Conservation (phyloP, 495 filamentous ascomycete genomes). For the Haplographium delicatum region DNA sequence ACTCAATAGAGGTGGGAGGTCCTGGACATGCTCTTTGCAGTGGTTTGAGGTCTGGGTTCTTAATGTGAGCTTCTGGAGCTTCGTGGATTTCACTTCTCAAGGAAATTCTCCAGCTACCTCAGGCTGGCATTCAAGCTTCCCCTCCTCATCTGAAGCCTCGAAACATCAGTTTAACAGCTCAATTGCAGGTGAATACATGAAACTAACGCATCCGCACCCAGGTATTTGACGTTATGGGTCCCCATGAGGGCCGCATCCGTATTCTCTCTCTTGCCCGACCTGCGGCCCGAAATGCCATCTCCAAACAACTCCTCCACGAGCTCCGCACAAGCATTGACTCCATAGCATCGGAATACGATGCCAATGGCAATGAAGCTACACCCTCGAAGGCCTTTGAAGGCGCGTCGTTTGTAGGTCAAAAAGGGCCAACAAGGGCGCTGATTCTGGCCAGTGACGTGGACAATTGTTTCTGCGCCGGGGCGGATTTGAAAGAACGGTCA, state of each 20-base stretch:
- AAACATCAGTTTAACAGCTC: neutral
- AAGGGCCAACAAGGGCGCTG: slow-evolving; percentile 64
- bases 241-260: slow-evolving; percentile 77
- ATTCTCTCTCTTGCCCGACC: slow-evolving; percentile 85
- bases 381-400: slow-evolving; percentile 33
- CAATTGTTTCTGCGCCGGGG: slow-evolving; percentile 84
- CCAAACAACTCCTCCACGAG: slow-evolving; percentile 62
- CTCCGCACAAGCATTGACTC: slow-evolving; percentile 64
- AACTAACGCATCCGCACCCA: slow-evolving; percentile 41
- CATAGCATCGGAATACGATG: slow-evolving; percentile 62
- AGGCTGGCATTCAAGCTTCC: neutral
- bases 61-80: too few relatives aligned
- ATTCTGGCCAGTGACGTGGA: slow-evolving; percentile 76
- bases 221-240: slow-evolving; percentile 67
- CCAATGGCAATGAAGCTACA: slow-evolving; percentile 41
- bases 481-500: slow-evolving; percentile 84
- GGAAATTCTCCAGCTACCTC: neutral
- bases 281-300: slow-evolving; percentile 83
- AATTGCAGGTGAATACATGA: neutral
- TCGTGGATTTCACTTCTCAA: too few relatives aligned
- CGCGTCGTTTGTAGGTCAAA: slow-evolving; percentile 33
- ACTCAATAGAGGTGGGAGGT: too few relatives aligned
- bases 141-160: neutral
- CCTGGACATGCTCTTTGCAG: too few relatives aligned
- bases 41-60: too few relatives aligned